Conservation (phyloP, 2,329 filamentous ascomycete species). For the Talaromyces sp. region DNA sequence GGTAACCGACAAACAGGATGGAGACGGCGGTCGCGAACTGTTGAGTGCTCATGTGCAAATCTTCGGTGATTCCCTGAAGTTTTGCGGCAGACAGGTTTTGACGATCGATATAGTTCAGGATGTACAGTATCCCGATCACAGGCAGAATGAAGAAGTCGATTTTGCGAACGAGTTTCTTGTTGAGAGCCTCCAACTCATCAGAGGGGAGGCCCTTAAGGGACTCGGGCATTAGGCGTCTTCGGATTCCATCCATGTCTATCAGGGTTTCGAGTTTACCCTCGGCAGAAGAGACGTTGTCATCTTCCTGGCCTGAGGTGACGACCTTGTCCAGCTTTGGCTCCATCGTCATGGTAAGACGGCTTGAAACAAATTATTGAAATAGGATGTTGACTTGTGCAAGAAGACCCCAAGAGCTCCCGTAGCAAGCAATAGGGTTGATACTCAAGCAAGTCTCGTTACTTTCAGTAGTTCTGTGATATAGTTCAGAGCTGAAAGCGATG, state of each 20-base stretch:
- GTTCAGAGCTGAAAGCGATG: background rate
- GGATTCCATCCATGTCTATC: background rate
- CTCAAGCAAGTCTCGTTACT: background rate
- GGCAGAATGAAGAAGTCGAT: slow-evolving; percentile 3
- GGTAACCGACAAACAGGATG: slow-evolving; percentile 16
- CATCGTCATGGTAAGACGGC: background rate
- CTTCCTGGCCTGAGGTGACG: background rate
- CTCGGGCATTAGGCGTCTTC: slow-evolving; percentile 14
- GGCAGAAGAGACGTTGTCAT: slow-evolving; percentile 23
- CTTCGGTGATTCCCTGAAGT: slow-evolving; percentile 3
- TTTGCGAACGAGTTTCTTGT: slow-evolving; percentile 15
- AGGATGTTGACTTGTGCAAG: background rate
- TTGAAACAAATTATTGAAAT: background rate
- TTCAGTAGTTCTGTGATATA: background rate
- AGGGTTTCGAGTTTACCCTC: slow-evolving; percentile 17
- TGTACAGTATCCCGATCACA: background rate
- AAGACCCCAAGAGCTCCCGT: background rate
- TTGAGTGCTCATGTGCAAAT: slow-evolving; percentile 5
- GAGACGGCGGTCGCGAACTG: slow-evolving; percentile 9
- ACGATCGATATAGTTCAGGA: slow-evolving; percentile 14
- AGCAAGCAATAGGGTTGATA: background rate
- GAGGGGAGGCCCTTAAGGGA: slow-evolving; percentile 24
- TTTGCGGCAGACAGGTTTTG: slow-evolving; percentile 9
- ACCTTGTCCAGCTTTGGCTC: background rate
- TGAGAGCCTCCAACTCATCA: slow-evolving; percentile 25